Conservation (phyloP, 257 asterid species). For the Solanum virginianum region DNA sequence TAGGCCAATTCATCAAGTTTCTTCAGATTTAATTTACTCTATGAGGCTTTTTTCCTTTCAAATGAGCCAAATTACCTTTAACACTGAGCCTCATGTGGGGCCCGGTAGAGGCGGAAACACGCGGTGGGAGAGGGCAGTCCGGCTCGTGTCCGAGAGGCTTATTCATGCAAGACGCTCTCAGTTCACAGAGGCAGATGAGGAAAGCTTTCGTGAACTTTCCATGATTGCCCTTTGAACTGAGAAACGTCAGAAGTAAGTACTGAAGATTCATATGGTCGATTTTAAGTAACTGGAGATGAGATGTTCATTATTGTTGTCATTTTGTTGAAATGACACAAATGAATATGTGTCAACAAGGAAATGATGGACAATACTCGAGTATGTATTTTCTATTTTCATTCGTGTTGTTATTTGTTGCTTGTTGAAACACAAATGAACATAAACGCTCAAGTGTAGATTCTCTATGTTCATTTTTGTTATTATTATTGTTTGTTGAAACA, state of each 20-base stretch:
- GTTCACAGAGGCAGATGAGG: neutral
- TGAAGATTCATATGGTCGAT: neutral
- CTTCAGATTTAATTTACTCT: neutral
- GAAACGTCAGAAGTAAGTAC: neutral
- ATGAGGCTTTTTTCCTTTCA: neutral
- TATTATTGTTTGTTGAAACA: neutral
- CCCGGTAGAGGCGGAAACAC: neutral
- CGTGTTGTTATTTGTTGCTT: neutral
- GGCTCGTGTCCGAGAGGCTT: neutral
- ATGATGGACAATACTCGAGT: neutral
- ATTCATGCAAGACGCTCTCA: neutral
- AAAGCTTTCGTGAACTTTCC: constrained; percentile 1
- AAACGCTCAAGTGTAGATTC: neutral
- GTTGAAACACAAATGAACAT: neutral
- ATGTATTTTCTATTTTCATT: neutral
- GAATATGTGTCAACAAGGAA: neutral
- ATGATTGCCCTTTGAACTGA: constrained; percentile 1
- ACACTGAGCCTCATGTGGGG: neutral
- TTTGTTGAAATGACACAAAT: neutral
- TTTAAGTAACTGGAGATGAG: neutral
- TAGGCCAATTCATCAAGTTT: neutral
- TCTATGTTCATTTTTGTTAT: neutral
- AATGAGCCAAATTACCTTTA: neutral
- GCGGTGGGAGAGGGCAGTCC: neutral
- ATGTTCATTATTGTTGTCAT: neutral